Evolutionary conservation across 1,284 basidiomycete species (phyloP).

Genomic region (Neotropicomus parvogracilis): DNA sequence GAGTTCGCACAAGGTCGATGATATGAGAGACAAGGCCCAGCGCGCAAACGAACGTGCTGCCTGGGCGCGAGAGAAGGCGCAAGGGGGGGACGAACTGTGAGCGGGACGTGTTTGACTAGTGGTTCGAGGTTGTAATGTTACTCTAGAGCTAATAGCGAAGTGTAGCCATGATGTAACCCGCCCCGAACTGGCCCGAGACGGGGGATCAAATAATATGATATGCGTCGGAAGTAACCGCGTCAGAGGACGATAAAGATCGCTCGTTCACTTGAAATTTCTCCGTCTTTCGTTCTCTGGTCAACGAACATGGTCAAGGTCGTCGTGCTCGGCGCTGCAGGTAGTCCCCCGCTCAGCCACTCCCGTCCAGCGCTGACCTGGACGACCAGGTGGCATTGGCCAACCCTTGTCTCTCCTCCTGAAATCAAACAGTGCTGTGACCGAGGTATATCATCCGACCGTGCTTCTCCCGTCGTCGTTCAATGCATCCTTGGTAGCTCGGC

Average conservation of each 20-base stretch:
- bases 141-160: too few relatives aligned
- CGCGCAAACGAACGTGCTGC: slow-evolving; percentile 16
- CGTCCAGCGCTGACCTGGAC: slow-evolving; percentile 3
- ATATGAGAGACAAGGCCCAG: slow-evolving; percentile 27
- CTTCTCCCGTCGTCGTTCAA: neutral
- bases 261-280: neutral
- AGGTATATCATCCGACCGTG: slow-evolving; percentile 41
- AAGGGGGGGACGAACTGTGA: slow-evolving; percentile 20
- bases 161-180: too few relatives aligned
- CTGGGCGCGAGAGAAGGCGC: slow-evolving; percentile 23
- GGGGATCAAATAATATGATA: slow-evolving; percentile 4
- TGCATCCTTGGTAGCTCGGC: slow-evolving; percentile 50
- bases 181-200: neutral
- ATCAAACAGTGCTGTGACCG: slow-evolving; percentile 75
- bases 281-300: slow-evolving; percentile 39
- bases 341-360: slow-evolving; percentile 2
- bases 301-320: slow-evolving; percentile 82
- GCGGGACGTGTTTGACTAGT: neutral
- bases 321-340: slow-evolving; percentile 90
- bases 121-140: too few relatives aligned
- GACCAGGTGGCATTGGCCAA: slow-evolving; percentile 83
- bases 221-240: slow-evolving; percentile 21
- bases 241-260: slow-evolving; percentile 21
- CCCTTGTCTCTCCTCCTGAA: slow-evolving; percentile 90
- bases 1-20: slow-evolving; percentile 29